Conservation (phyloP, 371 early-diverging fungal species). For the Apophysomyces elegans region DNA sequence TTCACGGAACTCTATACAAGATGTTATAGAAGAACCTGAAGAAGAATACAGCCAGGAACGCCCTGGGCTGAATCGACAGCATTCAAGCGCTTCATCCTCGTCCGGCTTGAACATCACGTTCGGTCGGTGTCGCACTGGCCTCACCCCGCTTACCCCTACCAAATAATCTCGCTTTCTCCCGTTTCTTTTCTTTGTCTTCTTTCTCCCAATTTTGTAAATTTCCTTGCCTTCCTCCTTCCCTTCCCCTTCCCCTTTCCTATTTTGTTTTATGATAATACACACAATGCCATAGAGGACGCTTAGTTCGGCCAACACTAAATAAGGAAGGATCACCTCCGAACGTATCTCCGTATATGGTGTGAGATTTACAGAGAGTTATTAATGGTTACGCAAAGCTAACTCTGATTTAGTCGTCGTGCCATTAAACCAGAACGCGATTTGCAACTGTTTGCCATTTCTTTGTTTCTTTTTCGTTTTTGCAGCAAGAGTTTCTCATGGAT, state of each 20-base stretch:
- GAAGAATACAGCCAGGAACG: slow-evolving; percentile 13
- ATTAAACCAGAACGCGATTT: neutral
- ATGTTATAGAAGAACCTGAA: slow-evolving; percentile 21
- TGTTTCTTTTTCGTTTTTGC: neutral
- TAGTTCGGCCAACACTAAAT: neutral
- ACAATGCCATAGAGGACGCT: slow-evolving; percentile 1
- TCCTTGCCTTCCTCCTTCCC: neutral
- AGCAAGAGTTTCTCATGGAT: neutral
- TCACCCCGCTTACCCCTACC: slow-evolving; percentile 9
- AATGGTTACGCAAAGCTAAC: slow-evolving; percentile 2
- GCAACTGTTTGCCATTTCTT: neutral
- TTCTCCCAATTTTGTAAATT: slow-evolving; percentile 6
- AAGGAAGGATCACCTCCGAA: neutral
- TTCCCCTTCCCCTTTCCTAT: neutral
- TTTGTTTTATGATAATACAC: neutral
- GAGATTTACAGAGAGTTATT: neutral
- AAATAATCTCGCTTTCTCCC: neutral
- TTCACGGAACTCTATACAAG: slow-evolving; percentile 3
- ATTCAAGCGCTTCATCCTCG: slow-evolving; percentile 26
- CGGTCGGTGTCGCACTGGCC: slow-evolving; percentile 18
- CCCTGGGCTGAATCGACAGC: slow-evolving; percentile 21
- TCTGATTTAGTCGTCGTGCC: neutral
- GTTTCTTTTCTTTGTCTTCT: too few relatives aligned
- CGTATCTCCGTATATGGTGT: neutral
- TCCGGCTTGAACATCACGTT: slow-evolving; percentile 31